Evolutionary conservation across 1,284 basidiomycete species (phyloP).

Genomic region (Cryptococcus hybrid): DNA sequence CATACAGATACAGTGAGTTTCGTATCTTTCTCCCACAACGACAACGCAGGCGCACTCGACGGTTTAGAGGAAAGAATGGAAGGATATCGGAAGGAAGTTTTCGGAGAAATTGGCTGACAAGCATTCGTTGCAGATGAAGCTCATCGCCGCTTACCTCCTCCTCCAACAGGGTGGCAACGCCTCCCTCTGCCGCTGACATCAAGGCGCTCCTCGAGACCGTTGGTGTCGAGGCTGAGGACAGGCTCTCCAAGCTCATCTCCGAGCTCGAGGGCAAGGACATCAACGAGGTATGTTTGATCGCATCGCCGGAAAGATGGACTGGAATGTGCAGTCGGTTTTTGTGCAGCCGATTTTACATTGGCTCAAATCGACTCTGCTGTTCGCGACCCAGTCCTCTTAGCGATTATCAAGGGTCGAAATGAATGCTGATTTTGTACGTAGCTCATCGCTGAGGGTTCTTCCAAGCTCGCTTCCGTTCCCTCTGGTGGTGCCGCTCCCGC

Average conservation of each 20-base stretch:
- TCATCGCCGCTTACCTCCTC: conserved; percentile 97
- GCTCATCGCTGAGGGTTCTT: conserved; percentile 88
- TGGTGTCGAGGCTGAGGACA: conserved; percentile 82
- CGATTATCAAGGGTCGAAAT: too few species aligned
- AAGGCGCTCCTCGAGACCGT: conserved; percentile 84
- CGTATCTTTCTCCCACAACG: not conserved
- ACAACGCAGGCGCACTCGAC: not conserved
- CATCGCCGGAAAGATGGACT: too few species aligned
- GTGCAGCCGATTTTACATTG: too few species aligned
- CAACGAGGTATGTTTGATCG: conserved; percentile 60
- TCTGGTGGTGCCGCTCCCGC: conserved; percentile 68
- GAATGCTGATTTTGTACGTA: conserved; percentile 34
- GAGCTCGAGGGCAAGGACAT: conserved; percentile 94
- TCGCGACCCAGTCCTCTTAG: not conserved
- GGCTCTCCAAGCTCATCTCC: conserved; percentile 80
- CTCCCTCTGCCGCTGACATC: conserved; percentile 82
- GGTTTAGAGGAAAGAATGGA: not conserved
- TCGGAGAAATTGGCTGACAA: not conserved
- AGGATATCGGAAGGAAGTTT: not conserved
- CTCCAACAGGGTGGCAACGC: conserved; percentile 92
- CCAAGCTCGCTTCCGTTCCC: conserved; percentile 68
- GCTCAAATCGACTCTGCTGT: too few species aligned
- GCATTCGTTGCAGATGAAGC: conserved; percentile 70
- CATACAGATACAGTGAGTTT: conserved; percentile 21
- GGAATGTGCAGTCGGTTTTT: too few species aligned